These are phyloP conservation scores for Asterochloris sp. DNA, from an alignment of 139 green algal genomes.

Conservation along the genomic window DNA sequence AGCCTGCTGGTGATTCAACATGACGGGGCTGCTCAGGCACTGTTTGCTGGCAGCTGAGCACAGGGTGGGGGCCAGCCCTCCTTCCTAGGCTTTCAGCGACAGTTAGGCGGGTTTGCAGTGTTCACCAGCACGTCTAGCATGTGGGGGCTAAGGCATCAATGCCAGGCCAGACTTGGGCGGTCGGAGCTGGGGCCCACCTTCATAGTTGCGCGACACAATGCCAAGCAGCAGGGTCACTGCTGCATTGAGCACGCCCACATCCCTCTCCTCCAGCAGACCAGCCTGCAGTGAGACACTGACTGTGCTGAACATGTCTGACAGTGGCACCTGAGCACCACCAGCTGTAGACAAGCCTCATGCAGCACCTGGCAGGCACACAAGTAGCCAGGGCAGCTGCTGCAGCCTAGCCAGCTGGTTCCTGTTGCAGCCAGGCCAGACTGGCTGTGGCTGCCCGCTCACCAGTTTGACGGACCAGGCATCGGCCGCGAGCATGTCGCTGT, in stretches of 20 bases:
- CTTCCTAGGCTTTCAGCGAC: no score
- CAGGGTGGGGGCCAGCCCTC: no score
- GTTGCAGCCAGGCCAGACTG: background rate
- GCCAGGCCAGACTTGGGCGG: no score
- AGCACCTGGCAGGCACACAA: background rate
- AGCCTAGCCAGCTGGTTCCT: background rate
- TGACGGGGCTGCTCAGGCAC: no score
- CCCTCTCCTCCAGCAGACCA: slow-evolving; percentile 85
- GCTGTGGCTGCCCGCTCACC: slow-evolving; percentile 9
- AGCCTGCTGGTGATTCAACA: no score
- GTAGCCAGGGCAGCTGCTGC: background rate
- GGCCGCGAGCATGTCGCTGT: slow-evolving; percentile 55
- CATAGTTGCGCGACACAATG: slow-evolving; percentile 66
- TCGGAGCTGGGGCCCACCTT: slow-evolving; percentile 14
- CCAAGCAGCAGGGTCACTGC: slow-evolving; percentile 82
- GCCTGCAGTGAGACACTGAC: slow-evolving; percentile 22
- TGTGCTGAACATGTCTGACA: no score
- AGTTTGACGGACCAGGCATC: slow-evolving; percentile 60
- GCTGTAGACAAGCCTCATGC: no score
- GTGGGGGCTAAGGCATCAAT: no score
- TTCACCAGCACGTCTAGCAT: no score
- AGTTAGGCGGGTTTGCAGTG: no score
- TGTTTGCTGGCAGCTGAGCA: no score
- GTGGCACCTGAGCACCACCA: no score
- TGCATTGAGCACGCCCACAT: slow-evolving; percentile 86